Conservation (phyloP, 2,329 filamentous ascomycete species). For the Diaporthe citrichinensis region DNA sequence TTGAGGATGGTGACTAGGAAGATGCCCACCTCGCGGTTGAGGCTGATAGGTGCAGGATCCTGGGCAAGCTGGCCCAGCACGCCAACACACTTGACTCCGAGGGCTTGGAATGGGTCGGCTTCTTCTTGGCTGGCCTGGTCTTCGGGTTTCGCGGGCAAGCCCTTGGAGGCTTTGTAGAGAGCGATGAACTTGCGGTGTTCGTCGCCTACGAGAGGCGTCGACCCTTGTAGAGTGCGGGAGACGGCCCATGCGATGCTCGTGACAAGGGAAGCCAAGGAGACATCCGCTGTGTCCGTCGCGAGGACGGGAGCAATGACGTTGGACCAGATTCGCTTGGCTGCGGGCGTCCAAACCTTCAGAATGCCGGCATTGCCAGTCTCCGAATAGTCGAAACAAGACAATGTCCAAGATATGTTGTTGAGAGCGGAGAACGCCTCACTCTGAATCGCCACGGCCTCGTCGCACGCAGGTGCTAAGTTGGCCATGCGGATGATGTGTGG, state of each 20-base stretch:
- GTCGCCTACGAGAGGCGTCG: conserved; percentile 62
- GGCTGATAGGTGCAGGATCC: conserved; percentile 64
- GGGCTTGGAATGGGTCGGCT: conserved; percentile 71
- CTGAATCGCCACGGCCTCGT: conserved; percentile 62
- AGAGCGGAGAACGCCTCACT: conserved; percentile 70
- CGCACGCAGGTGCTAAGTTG: conserved; percentile 56
- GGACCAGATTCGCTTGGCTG: conserved; percentile 70
- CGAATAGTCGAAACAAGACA: conserved; percentile 72
- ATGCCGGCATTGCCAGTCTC: conserved; percentile 67
- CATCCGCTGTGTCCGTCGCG: conserved; percentile 72
- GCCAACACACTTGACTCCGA: conserved; percentile 77
- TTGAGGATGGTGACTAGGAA: conserved; percentile 72
- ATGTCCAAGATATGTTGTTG: conserved; percentile 78
- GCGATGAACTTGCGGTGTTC: conserved; percentile 76
- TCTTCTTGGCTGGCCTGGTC: conserved; percentile 46
- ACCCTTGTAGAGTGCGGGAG: conserved; percentile 66
- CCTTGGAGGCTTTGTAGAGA: conserved; percentile 72
- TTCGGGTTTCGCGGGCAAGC: conserved; percentile 44
- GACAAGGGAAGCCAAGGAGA: conserved; percentile 73
- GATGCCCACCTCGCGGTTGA: conserved; percentile 74
- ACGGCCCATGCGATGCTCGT: conserved; percentile 77
- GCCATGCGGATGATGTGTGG: conserved; percentile 65
- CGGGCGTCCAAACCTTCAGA: conserved; percentile 66
- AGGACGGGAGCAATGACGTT: conserved; percentile 70
- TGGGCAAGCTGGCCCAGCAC: conserved; percentile 75